These are phyloP conservation scores for Sanghuangporus sanghuang DNA, from an alignment of 1,284 basidiomycete species.

Conservation along the genomic window DNA sequence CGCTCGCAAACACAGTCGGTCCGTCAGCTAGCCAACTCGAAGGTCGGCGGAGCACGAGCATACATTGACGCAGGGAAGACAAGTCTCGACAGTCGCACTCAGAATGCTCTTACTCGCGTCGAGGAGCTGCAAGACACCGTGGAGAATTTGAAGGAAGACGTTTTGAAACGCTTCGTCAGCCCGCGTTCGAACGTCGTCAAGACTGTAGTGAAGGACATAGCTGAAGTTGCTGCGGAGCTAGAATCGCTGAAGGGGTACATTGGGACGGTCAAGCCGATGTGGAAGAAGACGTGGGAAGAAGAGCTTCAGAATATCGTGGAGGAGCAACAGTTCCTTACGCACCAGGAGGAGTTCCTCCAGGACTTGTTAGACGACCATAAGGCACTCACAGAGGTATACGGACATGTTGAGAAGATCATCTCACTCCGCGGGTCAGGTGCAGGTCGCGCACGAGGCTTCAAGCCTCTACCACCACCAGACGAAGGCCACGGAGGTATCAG, in stretches of 20 bases:
- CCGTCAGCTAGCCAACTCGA: conserved; percentile 76
- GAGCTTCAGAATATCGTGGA: conserved; percentile 96
- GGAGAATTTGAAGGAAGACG: conserved; percentile 88
- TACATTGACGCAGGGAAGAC: conserved; percentile 91
- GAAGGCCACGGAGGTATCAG: conserved; percentile 56
- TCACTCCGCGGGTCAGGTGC: conserved; percentile 56
- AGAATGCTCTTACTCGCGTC: conserved; percentile 87
- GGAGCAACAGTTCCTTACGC: conserved; percentile 91
- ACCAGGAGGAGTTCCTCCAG: conserved; percentile 86
- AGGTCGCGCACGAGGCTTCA: conserved; percentile 42
- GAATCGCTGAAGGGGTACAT: conserved; percentile 82
- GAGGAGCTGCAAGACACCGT: conserved; percentile 94
- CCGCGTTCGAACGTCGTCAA: conserved; percentile 76
- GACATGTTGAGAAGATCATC: conserved; percentile 85
- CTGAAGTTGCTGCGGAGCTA: conserved; percentile 65
- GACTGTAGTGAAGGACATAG: conserved; percentile 71
- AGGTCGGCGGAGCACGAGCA: conserved; percentile 81
- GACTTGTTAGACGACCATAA: conserved; percentile 92
- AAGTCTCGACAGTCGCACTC: conserved; percentile 84
- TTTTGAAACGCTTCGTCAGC: conserved; percentile 83
- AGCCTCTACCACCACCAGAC: conserved; percentile 49
- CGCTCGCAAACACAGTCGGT: conserved; percentile 83
- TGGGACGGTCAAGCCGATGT: conserved; percentile 88
- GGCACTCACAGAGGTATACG: conserved; percentile 79
- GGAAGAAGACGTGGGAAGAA: conserved; percentile 98